phyloP scores from a whole-genome alignment of 768 basidiomycete species.

The Ramaria sp. region DNA sequence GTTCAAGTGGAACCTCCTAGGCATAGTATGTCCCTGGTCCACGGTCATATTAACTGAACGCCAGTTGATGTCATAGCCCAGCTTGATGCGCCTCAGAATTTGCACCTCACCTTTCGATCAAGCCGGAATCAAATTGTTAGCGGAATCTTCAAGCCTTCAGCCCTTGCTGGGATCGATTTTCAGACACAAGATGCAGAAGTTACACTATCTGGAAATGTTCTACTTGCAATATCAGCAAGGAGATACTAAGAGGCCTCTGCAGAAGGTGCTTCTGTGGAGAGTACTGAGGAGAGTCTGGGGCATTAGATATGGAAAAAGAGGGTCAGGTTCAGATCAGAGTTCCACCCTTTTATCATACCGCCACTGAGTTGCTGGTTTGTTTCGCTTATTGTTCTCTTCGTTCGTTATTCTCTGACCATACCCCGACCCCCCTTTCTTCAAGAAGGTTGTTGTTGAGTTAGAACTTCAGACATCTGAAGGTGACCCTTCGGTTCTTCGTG shows the following conservation, averaged over 20 bases:
- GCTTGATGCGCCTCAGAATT: constrained; percentile 44
- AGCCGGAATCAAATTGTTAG: constrained; percentile 57
- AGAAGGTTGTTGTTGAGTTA: constrained; percentile 62
- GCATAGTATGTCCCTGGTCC: constrained; percentile 13
- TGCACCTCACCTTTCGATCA: constrained; percentile 48
- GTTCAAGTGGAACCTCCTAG: constrained; percentile 50
- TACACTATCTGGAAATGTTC: background rate
- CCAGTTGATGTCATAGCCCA: constrained; percentile 34
- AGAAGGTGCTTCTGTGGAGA: constrained; percentile 5
- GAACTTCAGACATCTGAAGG: constrained; percentile 47
- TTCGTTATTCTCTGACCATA: background rate
- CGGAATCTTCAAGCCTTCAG: constrained; percentile 41
- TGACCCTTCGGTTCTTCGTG: constrained; percentile 44
- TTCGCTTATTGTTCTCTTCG: constrained; percentile 17
- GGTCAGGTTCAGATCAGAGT: constrained; percentile 39
- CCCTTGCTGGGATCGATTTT: constrained; percentile 32
- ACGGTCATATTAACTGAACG: background rate
- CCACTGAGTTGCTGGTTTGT: constrained; percentile 50
- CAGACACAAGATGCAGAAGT: constrained; percentile 8
- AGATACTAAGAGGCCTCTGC: background rate
- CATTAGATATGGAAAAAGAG: constrained; percentile 31
- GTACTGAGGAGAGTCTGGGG: constrained; percentile 6
- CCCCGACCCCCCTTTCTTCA: background rate
- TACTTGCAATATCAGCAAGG: background rate
- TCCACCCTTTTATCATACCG: constrained; percentile 58